These are phyloP conservation scores for Sarocladium kiliense DNA, from an alignment of 2,329 filamentous ascomycete species.

Conservation along the genomic window DNA sequence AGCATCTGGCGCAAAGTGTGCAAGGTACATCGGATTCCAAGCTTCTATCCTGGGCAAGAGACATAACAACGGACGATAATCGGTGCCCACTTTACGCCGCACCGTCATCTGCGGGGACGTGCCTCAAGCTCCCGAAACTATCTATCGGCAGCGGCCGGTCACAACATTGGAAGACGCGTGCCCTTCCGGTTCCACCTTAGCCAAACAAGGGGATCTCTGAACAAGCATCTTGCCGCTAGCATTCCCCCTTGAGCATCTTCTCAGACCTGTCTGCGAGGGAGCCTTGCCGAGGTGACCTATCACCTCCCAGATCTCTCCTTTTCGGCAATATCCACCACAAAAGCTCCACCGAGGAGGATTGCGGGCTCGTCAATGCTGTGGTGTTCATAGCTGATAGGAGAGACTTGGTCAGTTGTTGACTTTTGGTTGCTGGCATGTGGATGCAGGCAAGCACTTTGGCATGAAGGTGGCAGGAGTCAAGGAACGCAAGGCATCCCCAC, in stretches of 20 bases:
- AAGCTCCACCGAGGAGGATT: conserved; percentile 70
- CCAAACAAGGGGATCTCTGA: background rate
- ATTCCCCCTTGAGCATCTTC: background rate
- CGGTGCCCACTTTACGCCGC: conserved; percentile 5
- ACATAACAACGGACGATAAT: background rate
- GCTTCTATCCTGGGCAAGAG: background rate
- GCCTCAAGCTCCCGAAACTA: conserved; percentile 4
- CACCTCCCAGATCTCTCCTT: conserved; percentile 13
- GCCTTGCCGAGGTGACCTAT: background rate
- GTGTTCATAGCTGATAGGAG: conserved; percentile 66
- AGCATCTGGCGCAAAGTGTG: background rate
- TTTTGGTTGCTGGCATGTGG: background rate
- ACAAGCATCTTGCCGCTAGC: background rate
- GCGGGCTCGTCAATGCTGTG: conserved; percentile 73
- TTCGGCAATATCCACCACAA: conserved; percentile 42
- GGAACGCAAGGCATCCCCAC: background rate
- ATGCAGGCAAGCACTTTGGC: too few species aligned
- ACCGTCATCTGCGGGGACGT: conserved; percentile 1
- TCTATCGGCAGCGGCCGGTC: background rate
- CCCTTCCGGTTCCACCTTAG: background rate
- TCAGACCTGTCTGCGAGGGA: background rate
- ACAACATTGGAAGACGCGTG: background rate
- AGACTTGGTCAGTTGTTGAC: background rate
- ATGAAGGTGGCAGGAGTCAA: background rate
- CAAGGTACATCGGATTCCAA: background rate